Conservation (phyloP, 306 rosid genomes). For the Malus sieversii region DNA sequence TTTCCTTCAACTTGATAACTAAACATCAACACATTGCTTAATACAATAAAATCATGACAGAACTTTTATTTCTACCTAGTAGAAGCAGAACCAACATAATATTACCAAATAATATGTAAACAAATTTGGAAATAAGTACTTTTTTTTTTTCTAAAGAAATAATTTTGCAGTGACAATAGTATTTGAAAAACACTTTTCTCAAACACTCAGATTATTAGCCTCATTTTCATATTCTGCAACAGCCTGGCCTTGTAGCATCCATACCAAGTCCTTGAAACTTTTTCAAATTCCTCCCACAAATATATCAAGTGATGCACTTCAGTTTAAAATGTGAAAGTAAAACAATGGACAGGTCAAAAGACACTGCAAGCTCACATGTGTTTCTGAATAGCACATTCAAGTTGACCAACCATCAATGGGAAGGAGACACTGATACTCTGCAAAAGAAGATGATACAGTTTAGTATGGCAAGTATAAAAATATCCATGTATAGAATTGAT, state of each 20-base stretch:
- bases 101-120: neutral
- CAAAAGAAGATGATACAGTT: conserved; percentile 26
- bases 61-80: neutral
- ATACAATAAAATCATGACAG: neutral
- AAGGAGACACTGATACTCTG: conserved; percentile 56
- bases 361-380: conserved; percentile 51
- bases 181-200: neutral
- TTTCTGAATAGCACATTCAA: conserved; percentile 60
- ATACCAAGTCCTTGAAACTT: neutral
- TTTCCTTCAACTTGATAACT: neutral
- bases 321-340: neutral
- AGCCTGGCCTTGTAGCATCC: neutral
- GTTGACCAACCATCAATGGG: conserved; percentile 41
- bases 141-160: neutral
- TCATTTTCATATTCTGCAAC: neutral
- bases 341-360: neutral
- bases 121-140: neutral
- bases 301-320: neutral
- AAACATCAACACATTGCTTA: neutral
- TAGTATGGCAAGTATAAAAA: conserved; percentile 8
- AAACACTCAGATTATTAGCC: neutral
- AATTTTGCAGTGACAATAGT: neutral
- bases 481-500: neutral
- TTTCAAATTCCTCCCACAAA: neutral
- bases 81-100: neutral